Evolutionary conservation across 495 filamentous ascomycete genomes (phyloP).

Genomic region (Neurospora hispaniola): DNA sequence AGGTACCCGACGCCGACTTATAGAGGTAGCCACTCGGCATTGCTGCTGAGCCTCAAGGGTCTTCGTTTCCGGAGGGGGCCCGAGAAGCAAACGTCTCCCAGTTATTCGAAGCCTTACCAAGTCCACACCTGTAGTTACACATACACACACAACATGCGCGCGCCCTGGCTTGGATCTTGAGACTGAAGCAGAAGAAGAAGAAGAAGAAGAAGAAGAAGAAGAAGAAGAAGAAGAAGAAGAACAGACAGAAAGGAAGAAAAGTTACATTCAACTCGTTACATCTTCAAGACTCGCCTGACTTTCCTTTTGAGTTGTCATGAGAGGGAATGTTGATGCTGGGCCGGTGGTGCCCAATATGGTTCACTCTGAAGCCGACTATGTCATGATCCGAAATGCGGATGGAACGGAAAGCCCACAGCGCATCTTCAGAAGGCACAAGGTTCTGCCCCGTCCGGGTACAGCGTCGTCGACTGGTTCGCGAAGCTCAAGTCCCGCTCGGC

Average conservation of each 20-base stretch:
- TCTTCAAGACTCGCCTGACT: background rate
- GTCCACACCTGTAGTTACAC: background rate
- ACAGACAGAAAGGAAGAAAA: background rate
- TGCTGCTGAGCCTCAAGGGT: background rate
- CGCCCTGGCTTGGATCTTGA: background rate
- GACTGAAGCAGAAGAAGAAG: background rate
- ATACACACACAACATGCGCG: background rate
- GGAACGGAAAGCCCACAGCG: slow-evolving; percentile 17
- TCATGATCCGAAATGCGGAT: slow-evolving; percentile 7
- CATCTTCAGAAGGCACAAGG: slow-evolving; percentile 45
- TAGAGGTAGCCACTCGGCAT: background rate
- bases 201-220: background rate
- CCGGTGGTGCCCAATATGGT: slow-evolving; percentile 14
- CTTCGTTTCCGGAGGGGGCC: background rate
- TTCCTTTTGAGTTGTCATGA: background rate
- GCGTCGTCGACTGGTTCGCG: slow-evolving; percentile 16
- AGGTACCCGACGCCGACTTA: background rate
- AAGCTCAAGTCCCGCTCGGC: slow-evolving; percentile 8
- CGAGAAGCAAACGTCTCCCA: background rate
- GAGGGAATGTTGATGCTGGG: slow-evolving; percentile 6
- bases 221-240: background rate
- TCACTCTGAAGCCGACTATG: slow-evolving; percentile 13
- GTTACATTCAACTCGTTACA: background rate
- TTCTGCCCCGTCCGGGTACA: slow-evolving; percentile 39
- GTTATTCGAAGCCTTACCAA: background rate